Conservation (phyloP, 208 protist species). For the Trypanosoma avium region DNA sequence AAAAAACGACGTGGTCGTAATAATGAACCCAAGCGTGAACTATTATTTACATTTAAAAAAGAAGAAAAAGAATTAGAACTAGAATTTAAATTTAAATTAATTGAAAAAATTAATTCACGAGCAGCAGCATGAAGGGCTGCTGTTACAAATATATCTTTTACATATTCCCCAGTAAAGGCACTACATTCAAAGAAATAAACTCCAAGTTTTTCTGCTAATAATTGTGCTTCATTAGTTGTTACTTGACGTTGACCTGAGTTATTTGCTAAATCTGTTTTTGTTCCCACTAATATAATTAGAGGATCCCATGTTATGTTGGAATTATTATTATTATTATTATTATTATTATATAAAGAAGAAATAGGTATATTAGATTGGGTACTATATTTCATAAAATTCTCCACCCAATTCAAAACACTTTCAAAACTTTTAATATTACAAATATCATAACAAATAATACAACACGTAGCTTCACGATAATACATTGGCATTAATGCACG, state of each 20-base stretch:
- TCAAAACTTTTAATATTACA: conserved; percentile 86
- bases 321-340: neutral
- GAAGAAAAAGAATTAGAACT: too few relatives aligned
- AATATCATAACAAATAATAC: conserved; percentile 94
- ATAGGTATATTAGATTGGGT: too few relatives aligned
- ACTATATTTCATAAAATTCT: conserved; percentile 75
- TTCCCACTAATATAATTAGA: neutral
- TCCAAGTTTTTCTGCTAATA: neutral
- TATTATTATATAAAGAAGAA: neutral
- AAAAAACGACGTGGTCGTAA: too few relatives aligned
- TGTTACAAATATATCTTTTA: conserved; percentile 1
- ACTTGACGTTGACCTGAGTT: neutral
- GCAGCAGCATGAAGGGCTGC: neutral
- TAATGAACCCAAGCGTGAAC: too few relatives aligned
- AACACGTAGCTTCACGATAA: conserved; percentile 87
- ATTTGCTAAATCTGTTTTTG: neutral
- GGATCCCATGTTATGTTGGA: too few relatives aligned
- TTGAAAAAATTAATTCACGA: neutral
- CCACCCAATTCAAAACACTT: conserved; percentile 85
- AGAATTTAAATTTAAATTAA: too few relatives aligned
- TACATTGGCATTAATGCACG: conserved; percentile 59
- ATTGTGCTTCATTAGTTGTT: neutral
- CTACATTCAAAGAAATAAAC: conserved; percentile 4
- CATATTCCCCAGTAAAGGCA: neutral
- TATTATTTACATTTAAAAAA: too few relatives aligned